Evolutionary conservation across 2,329 filamentous ascomycete species (phyloP).

Genomic region (Trichoderma arundinaceum): DNA sequence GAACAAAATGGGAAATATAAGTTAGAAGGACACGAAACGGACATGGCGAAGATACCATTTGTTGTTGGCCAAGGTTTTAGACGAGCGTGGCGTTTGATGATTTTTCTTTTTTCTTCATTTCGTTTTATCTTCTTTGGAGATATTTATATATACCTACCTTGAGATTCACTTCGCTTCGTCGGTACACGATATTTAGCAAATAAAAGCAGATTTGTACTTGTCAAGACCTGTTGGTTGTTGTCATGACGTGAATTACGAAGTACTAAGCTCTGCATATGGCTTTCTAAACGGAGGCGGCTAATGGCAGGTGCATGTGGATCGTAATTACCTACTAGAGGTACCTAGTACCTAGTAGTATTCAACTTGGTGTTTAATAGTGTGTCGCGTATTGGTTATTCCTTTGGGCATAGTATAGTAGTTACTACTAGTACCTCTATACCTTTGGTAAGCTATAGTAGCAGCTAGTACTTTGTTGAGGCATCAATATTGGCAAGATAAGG

Average conservation of each 20-base stretch:
- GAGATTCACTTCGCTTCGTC: neutral
- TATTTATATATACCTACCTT: neutral
- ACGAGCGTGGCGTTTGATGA: slow-evolving; percentile 31
- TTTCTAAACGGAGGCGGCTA: neutral
- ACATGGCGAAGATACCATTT: slow-evolving; percentile 32
- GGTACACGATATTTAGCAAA: slow-evolving; percentile 8
- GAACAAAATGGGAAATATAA: slow-evolving; percentile 25
- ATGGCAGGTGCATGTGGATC: neutral
- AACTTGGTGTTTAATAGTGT: too few relatives aligned
- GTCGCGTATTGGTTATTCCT: too few relatives aligned
- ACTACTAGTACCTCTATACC: neutral
- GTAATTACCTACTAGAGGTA: too few relatives aligned
- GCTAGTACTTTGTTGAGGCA: too few relatives aligned
- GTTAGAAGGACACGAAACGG: slow-evolving; percentile 25
- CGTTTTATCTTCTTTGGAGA: neutral
- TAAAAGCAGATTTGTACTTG: slow-evolving; percentile 11
- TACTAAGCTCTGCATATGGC: neutral
- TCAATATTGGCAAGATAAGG: neutral
- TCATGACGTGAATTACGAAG: neutral
- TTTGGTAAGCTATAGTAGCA: neutral
- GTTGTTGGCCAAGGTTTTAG: slow-evolving; percentile 26
- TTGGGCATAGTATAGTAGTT: too few relatives aligned
- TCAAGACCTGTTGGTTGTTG: neutral
- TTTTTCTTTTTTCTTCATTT: neutral
- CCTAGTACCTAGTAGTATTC: too few relatives aligned